A percentile compares a stretch with the other conserved stretches of the same genome.
Conservation (phyloP, 306 rosid species). For the Quercus variabilis region DNA sequence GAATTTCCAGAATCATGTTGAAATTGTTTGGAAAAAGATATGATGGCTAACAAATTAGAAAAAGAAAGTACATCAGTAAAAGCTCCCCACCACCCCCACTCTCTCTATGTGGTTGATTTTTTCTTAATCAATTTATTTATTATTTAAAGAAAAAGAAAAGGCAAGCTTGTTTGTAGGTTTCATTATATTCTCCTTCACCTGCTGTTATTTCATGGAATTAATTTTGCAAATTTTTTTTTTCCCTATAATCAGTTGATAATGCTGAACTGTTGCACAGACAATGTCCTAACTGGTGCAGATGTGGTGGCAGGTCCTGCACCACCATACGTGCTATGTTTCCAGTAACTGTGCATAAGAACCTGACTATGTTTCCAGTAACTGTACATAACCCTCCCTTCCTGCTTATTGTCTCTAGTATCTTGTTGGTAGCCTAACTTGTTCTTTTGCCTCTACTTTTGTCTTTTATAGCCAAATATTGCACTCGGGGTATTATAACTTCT, state of each 20-base stretch:
- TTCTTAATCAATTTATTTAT: not conserved
- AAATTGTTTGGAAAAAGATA: too few species aligned
- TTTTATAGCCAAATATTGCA: conserved; percentile 49
- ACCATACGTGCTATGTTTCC: conserved; percentile 63
- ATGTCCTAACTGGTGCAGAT: conserved; percentile 66
- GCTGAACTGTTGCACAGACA: conserved; percentile 32
- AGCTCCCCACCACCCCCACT: not conserved
- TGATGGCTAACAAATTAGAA: too few species aligned
- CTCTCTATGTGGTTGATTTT: not conserved
- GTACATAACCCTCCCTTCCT: conserved; percentile 35
- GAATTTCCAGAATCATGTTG: too few species aligned
- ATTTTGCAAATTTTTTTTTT: conserved; percentile 24
- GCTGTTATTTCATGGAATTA: not conserved
- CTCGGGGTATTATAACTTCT: not conserved
- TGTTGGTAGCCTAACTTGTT: conserved; percentile 27
- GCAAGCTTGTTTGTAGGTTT: not conserved
- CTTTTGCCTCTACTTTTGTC: conserved; percentile 26
- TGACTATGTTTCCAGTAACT: conserved; percentile 44
- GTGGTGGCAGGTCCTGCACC: conserved; percentile 98
- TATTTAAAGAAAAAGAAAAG: not conserved
- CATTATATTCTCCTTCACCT: not conserved
- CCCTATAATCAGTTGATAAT: conserved; percentile 11
- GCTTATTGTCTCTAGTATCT: conserved; percentile 5
- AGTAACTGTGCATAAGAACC: conserved; percentile 70
- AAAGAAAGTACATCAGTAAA: too few species aligned